These are phyloP conservation scores for Penicillium olsonii DNA, from an alignment of 2,329 filamentous ascomycete species.

Conservation along the genomic window DNA sequence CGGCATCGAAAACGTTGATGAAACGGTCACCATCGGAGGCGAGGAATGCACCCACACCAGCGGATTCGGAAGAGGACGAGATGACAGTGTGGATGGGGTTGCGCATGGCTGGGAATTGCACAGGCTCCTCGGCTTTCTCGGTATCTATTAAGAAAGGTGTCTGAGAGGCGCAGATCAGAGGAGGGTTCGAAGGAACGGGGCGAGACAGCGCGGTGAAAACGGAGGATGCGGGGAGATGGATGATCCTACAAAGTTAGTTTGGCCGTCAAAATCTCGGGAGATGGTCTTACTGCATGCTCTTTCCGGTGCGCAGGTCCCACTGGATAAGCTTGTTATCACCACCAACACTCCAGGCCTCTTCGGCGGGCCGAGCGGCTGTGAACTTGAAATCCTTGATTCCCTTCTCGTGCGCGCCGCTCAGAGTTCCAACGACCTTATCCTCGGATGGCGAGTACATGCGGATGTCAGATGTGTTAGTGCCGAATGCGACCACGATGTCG, in stretches of 20 bases:
- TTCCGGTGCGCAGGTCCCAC: conserved; percentile 51
- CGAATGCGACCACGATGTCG: conserved; percentile 52
- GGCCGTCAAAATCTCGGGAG: conserved; percentile 5
- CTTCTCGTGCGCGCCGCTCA: conserved; percentile 50
- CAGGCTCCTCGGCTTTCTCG: conserved; percentile 40
- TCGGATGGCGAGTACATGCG: conserved; percentile 53
- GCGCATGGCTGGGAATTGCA: conserved; percentile 51
- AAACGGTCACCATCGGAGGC: conserved; percentile 53
- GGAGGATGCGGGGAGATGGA: conserved; percentile 45
- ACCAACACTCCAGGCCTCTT: conserved; percentile 56
- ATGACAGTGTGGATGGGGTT: conserved; percentile 51
- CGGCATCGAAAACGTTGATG: conserved; percentile 51
- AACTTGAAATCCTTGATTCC: conserved; percentile 55
- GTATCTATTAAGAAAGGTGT: conserved; percentile 50
- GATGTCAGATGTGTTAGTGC: conserved; percentile 51
- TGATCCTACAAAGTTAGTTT: conserved; percentile 38
- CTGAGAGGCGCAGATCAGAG: conserved; percentile 54
- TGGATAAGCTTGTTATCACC: conserved; percentile 55
- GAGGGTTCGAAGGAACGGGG: conserved; percentile 42
- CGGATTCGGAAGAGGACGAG: conserved; percentile 40
- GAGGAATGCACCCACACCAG: conserved; percentile 44
- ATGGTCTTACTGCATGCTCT: conserved; percentile 43
- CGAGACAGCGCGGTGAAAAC: conserved; percentile 42
- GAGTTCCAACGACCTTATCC: conserved; percentile 47
- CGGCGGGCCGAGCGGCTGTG: conserved; percentile 38